phyloP scores from a whole-genome alignment of 345 rosid species.

The Firmiana major region DNA sequence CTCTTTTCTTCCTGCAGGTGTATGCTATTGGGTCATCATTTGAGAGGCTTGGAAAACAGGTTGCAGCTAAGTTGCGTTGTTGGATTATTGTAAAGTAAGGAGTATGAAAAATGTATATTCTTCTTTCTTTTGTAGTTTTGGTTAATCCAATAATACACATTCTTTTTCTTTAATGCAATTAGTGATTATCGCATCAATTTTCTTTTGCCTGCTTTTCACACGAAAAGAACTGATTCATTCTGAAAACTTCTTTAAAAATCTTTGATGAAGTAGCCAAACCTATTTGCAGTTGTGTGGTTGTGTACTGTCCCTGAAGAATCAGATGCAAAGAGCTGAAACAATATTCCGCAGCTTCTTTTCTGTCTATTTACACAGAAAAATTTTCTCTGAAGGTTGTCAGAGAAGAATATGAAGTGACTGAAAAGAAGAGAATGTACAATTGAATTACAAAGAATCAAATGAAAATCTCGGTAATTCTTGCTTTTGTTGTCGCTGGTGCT shows the following conservation, averaged over 20 bases:
- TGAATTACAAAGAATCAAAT: background rate
- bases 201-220: background rate
- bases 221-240: background rate
- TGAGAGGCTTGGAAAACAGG: slow-evolving; percentile 92
- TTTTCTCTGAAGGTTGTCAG: background rate
- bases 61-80: slow-evolving; percentile 85
- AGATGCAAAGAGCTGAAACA: background rate
- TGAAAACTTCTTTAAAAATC: background rate
- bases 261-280: background rate
- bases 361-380: background rate
- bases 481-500: background rate
- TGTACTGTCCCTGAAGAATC: background rate
- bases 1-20: slow-evolving; percentile 53
- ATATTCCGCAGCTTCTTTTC: background rate
- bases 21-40: slow-evolving; percentile 90
- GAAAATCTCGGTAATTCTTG: background rate
- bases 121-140: slow-evolving; percentile 9
- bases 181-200: background rate
- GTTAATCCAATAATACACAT: slow-evolving; percentile 6
- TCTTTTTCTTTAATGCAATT: background rate
- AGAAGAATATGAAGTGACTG: background rate
- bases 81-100: slow-evolving; percentile 64
- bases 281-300: background rate
- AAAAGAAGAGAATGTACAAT: background rate
- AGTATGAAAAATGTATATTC: slow-evolving; percentile 44